These are phyloP conservation scores for Umbelopsis sp. DNA, from an alignment of 192 early-diverging fungal genomes.

Conservation along the genomic window DNA sequence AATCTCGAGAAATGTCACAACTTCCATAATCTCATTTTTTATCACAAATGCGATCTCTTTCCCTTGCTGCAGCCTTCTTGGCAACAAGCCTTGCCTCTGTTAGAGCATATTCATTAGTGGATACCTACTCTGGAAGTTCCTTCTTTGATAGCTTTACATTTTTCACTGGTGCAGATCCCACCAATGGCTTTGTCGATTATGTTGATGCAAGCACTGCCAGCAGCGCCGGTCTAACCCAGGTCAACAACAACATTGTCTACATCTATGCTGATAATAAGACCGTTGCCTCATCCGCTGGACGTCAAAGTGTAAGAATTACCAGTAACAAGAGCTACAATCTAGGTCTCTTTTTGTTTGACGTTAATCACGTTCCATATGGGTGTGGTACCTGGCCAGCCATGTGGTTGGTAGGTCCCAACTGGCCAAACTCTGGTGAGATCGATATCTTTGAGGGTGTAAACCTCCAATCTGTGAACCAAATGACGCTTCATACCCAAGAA, in stretches of 20 bases:
- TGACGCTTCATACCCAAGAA: slow-evolving; percentile 39
- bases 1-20: background rate
- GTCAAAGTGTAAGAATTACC: slow-evolving; percentile 26
- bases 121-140: slow-evolving; percentile 15
- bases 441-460: slow-evolving; percentile 50
- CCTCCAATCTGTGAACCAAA: slow-evolving; percentile 20
- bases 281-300: slow-evolving; percentile 21
- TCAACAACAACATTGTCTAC: background rate
- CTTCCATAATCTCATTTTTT: background rate
- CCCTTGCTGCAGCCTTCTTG: slow-evolving; percentile 7
- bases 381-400: slow-evolving; percentile 56
- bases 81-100: slow-evolving; percentile 1
- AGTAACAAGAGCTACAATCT: slow-evolving; percentile 22
- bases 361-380: slow-evolving; percentile 43
- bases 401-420: slow-evolving; percentile 46
- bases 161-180: slow-evolving; percentile 40
- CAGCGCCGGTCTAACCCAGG: background rate
- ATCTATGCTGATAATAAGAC: slow-evolving; percentile 22
- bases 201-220: slow-evolving; percentile 28
- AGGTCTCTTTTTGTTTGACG: slow-evolving; percentile 35
- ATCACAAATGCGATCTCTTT: background rate
- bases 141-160: slow-evolving; percentile 46
- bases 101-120: slow-evolving; percentile 23
- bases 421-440: slow-evolving; percentile 51
- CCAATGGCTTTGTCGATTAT: slow-evolving; percentile 40